phyloP scores from a whole-genome alignment of 2,329 filamentous ascomycete species.

The Huntiella omanensis region DNA sequence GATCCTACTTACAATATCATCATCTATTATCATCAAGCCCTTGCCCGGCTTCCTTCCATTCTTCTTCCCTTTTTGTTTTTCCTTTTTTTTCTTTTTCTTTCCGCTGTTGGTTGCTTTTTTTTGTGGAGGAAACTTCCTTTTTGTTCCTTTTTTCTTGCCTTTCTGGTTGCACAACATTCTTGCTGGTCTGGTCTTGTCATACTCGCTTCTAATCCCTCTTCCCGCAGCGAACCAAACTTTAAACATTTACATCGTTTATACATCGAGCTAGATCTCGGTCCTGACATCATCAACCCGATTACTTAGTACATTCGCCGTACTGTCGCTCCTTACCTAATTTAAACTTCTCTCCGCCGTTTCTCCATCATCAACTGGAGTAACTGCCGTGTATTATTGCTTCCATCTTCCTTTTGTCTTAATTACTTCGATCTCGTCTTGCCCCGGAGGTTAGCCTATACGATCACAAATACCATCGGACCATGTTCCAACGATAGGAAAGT shows the following conservation, averaged over 20 bases:
- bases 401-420: not conserved
- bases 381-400: not conserved
- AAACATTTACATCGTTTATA: not conserved
- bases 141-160: not conserved
- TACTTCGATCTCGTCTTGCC: conserved; percentile 2
- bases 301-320: not conserved
- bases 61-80: not conserved
- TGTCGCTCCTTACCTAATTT: not conserved
- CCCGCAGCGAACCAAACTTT: no score
- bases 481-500: no score
- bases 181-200: no score
- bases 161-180: not conserved
- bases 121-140: not conserved
- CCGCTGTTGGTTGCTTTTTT: not conserved
- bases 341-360: not conserved
- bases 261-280: no score
- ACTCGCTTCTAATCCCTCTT: not conserved
- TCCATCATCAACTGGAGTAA: not conserved
- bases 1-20: no score
- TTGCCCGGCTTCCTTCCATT: not conserved
- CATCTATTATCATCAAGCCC: no score
- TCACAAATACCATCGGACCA: not conserved
- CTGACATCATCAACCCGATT: not conserved
- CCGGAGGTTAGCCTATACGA: conserved; percentile 1
- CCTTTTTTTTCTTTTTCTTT: not conserved